These are phyloP conservation scores for Tricholoma sp. DNA, from an alignment of 768 basidiomycete species.

Conservation along the genomic window DNA sequence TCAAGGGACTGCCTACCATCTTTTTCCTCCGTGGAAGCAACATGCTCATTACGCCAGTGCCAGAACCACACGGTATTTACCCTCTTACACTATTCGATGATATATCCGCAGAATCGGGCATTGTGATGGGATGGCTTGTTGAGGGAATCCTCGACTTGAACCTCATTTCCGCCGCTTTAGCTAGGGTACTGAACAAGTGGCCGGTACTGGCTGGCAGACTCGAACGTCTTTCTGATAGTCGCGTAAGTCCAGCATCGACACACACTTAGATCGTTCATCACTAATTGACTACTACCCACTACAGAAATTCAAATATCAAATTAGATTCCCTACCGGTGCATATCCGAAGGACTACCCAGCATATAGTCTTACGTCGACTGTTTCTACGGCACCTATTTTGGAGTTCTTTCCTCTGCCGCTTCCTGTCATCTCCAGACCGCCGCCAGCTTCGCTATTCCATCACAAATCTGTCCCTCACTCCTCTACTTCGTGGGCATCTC, in stretches of 20 bases:
- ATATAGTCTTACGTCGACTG: conserved; percentile 30
- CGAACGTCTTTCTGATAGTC: conserved; percentile 12
- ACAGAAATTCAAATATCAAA: conserved; percentile 28
- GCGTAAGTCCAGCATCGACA: conserved; percentile 8
- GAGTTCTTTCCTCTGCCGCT: conserved; percentile 30
- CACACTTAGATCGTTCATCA: neutral
- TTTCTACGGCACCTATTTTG: conserved; percentile 30
- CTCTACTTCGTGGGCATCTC: conserved; percentile 29
- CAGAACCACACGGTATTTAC: neutral
- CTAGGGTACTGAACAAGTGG: conserved; percentile 28
- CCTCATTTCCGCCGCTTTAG: conserved; percentile 25
- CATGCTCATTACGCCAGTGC: neutral
- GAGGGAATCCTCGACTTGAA: conserved; percentile 32
- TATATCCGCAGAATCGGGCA: conserved; percentile 31
- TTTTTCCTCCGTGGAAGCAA: neutral
- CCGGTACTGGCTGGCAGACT: conserved; percentile 26
- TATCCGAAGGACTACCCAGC: conserved; percentile 29
- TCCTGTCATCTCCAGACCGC: conserved; percentile 25
- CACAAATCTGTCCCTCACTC: conserved; percentile 33
- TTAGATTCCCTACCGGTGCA: conserved; percentile 32
- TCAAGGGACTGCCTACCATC: no score
- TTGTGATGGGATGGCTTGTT: conserved; percentile 39
- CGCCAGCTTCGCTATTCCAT: conserved; percentile 32
- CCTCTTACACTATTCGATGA: conserved; percentile 35
- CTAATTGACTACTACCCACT: neutral